These are phyloP conservation scores for Mycena galericulata DNA, from an alignment of 768 basidiomycete genomes.

Conservation along the genomic window DNA sequence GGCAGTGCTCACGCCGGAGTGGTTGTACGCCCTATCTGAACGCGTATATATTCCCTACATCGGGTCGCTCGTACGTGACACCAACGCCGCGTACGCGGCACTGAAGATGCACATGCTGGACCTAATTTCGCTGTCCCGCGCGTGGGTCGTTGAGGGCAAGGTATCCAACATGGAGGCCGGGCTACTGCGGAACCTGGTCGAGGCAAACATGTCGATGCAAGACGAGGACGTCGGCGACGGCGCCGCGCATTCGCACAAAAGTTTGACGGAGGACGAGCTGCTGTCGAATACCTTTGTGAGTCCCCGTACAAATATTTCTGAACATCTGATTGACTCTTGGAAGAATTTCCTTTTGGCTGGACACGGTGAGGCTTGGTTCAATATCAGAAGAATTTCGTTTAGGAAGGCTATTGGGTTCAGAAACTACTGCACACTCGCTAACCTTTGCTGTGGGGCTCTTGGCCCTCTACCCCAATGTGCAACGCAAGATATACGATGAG, in stretches of 20 bases:
- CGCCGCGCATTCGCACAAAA: conserved; percentile 35
- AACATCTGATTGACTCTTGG: background rate
- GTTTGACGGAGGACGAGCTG: conserved; percentile 58
- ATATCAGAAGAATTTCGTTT: too few species aligned
- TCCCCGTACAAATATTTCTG: background rate
- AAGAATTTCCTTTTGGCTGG: conserved; percentile 65
- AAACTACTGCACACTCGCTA: conserved; percentile 61
- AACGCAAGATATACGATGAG: conserved; percentile 59
- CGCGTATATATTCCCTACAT: conserved; percentile 49
- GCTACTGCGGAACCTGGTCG: conserved; percentile 58
- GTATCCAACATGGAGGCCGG: conserved; percentile 46
- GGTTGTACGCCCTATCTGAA: conserved; percentile 46
- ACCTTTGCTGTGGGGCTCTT: conserved; percentile 57
- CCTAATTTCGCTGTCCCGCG: conserved; percentile 52
- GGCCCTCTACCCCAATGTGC: conserved; percentile 63
- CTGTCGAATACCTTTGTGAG: conserved; percentile 63
- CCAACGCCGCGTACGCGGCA: conserved; percentile 48
- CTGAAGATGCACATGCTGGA: conserved; percentile 55
- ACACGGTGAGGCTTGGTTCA: conserved; percentile 57
- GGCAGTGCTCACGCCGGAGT: conserved; percentile 47
- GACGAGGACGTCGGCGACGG: conserved; percentile 36
- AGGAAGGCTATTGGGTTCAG: conserved; percentile 37
- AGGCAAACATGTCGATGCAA: conserved; percentile 59
- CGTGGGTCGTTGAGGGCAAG: conserved; percentile 46
- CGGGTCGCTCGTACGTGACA: conserved; percentile 44